phyloP scores from a whole-genome alignment of 129 eudicot genomes.

The Centrapalus pauciflorus region DNA sequence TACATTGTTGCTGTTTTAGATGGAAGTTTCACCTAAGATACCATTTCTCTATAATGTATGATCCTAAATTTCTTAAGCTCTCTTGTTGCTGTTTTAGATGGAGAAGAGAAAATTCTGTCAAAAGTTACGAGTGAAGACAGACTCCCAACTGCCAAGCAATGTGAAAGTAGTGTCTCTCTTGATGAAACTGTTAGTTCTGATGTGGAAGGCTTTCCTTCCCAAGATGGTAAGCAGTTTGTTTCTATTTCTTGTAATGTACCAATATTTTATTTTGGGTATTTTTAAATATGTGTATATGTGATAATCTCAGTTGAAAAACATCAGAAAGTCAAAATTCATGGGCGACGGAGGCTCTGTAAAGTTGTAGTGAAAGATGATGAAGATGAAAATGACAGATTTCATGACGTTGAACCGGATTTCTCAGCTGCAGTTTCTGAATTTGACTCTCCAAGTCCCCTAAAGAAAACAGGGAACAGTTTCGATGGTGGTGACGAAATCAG shows the following conservation, averaged over 20 bases:
- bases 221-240: slow-evolving; percentile 19
- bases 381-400: slow-evolving; percentile 17
- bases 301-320: slow-evolving; percentile 31
- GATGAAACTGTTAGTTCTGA: slow-evolving; percentile 12
- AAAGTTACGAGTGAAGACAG: slow-evolving; percentile 3
- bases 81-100: slow-evolving; percentile 9
- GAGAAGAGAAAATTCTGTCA: slow-evolving; percentile 1
- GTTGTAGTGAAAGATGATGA: slow-evolving; percentile 30
- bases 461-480: slow-evolving; percentile 18
- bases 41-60: too few species aligned
- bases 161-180: slow-evolving; percentile 10
- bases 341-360: slow-evolving; percentile 90
- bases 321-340: slow-evolving; percentile 60
- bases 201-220: slow-evolving; percentile 27
- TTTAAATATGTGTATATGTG: neutral
- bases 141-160: neutral
- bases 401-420: slow-evolving; percentile 13
- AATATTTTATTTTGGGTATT: neutral
- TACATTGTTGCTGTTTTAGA: too few species aligned
- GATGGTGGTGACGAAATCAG: slow-evolving; percentile 67
- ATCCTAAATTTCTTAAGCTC: neutral
- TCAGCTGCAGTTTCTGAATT: slow-evolving; percentile 42
- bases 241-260: neutral
- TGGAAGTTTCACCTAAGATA: too few species aligned
- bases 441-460: slow-evolving; percentile 53